Evolutionary conservation across 768 basidiomycete genomes (phyloP).

Genomic region (Leccinellum albellum): DNA sequence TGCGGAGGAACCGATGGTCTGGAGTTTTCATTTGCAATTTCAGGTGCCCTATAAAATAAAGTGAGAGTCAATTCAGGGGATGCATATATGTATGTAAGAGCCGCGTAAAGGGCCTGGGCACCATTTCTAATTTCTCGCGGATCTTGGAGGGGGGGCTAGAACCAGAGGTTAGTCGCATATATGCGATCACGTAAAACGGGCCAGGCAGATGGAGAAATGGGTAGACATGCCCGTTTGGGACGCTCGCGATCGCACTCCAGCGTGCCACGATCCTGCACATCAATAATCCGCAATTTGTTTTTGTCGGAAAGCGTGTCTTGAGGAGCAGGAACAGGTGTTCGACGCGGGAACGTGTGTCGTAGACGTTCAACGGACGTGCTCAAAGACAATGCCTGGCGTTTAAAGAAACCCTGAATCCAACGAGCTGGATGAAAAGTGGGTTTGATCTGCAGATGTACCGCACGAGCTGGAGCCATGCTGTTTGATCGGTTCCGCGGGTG

Average conservation of each 20-base stretch:
- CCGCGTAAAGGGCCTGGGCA: neutral
- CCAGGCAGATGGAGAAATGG: neutral
- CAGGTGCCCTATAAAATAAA: neutral
- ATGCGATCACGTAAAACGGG: conserved; percentile 16
- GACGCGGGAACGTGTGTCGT: neutral
- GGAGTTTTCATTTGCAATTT: neutral
- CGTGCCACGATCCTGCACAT: neutral
- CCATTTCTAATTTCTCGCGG: conserved; percentile 1
- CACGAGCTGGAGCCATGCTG: conserved; percentile 3
- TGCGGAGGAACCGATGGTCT: neutral
- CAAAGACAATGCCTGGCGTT: conserved; percentile 1
- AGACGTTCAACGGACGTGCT: neutral
- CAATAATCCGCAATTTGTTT: neutral
- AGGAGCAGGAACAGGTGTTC: neutral
- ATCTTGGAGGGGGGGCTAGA: conserved; percentile 1
- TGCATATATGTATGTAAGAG: neutral
- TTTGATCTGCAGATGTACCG: conserved; percentile 14
- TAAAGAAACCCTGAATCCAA: conserved; percentile 2
- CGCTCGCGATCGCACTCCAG: neutral
- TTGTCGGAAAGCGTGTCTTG: neutral
- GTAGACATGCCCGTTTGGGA: neutral
- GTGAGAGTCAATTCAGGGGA: neutral
- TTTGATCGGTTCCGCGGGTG: conserved; percentile 1
- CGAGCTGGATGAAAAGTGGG: conserved; percentile 2
- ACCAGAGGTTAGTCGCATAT: neutral